Conservation (phyloP, 2,329 filamentous ascomycete genomes). For the Ascochyta viciae-villosae region DNA sequence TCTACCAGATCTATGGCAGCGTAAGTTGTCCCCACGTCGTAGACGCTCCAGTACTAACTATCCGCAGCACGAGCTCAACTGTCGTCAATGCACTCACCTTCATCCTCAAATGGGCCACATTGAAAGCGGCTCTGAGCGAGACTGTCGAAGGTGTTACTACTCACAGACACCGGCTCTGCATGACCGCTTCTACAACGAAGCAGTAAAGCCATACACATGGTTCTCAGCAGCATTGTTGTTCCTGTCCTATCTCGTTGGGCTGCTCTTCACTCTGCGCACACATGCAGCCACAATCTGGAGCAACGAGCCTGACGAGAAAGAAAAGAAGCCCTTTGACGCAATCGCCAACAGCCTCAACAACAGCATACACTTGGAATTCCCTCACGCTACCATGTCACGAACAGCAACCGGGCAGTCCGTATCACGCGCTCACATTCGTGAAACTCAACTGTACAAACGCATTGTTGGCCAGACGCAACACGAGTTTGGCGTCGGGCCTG, state of each 20-base stretch:
- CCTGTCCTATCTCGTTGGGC: slow-evolving; percentile 88
- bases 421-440: slow-evolving; percentile 70
- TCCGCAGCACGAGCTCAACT: slow-evolving; percentile 84
- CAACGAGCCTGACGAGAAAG: slow-evolving; percentile 64
- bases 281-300: slow-evolving; percentile 98
- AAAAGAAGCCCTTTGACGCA: slow-evolving; percentile 55
- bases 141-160: slow-evolving; percentile 94
- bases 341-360: slow-evolving; percentile 43
- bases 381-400: slow-evolving; percentile 39
- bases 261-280: slow-evolving; percentile 94
- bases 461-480: slow-evolving; percentile 90
- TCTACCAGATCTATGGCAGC: slow-evolving; percentile 98
- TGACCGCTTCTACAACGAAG: slow-evolving; percentile 87
- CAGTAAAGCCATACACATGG: slow-evolving; percentile 93
- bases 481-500: slow-evolving; percentile 73
- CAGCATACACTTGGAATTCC: slow-evolving; percentile 40
- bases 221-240: slow-evolving; percentile 85
- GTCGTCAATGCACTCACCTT: slow-evolving; percentile 65
- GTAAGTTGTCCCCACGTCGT: slow-evolving; percentile 46
- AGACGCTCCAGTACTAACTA: slow-evolving; percentile 42
- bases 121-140: slow-evolving; percentile 60
- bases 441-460: slow-evolving; percentile 89
- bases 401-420: slow-evolving; percentile 40
- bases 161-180: slow-evolving; percentile 83
- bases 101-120: slow-evolving; percentile 48